Percentiles rank a stretch among this genome's conserved stretches.
These are phyloP conservation scores for Fusarium sp. DNA, from an alignment of 2,329 filamentous ascomycete genomes.

Conservation along the genomic window DNA sequence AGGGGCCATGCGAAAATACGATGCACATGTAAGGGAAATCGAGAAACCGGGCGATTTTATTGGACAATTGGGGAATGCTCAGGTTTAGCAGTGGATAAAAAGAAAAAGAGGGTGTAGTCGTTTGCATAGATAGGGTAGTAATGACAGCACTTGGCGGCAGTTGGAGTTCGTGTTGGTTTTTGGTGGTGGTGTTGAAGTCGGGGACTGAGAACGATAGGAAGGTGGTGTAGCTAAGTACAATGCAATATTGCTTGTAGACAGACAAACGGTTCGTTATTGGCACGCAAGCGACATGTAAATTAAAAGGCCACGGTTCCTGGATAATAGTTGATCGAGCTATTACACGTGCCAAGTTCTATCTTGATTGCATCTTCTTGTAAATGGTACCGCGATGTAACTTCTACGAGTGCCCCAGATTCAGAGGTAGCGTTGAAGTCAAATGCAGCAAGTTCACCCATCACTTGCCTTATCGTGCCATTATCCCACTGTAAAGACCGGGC, in stretches of 20 bases:
- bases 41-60: constrained; percentile 12
- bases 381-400: constrained; percentile 12
- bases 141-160: constrained; percentile 31
- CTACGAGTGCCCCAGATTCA: constrained; percentile 30
- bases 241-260: not conserved
- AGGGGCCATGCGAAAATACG: constrained; percentile 27
- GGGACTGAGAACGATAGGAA: constrained; percentile 6
- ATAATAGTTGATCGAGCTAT: constrained; percentile 27
- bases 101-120: constrained; percentile 25
- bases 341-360: constrained; percentile 29
- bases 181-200: constrained; percentile 34
- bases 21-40: constrained; percentile 18
- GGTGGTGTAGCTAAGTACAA: constrained; percentile 9
- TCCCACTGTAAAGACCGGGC: constrained; percentile 17
- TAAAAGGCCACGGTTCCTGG: constrained; percentile 19
- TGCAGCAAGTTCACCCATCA: constrained; percentile 2
- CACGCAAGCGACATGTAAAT: constrained; percentile 16
- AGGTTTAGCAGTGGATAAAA: constrained; percentile 6
- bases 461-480: constrained; percentile 26
- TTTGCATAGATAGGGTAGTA: constrained; percentile 22
- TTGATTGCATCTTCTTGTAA: not conserved
- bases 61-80: constrained; percentile 35
- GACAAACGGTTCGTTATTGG: not conserved
- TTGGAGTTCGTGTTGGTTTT: constrained; percentile 41
- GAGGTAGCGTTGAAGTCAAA: constrained; percentile 7